These are phyloP conservation scores for Zoysia japonica DNA, from an alignment of 176 grass and related monocot genomes.

Conservation along the genomic window DNA sequence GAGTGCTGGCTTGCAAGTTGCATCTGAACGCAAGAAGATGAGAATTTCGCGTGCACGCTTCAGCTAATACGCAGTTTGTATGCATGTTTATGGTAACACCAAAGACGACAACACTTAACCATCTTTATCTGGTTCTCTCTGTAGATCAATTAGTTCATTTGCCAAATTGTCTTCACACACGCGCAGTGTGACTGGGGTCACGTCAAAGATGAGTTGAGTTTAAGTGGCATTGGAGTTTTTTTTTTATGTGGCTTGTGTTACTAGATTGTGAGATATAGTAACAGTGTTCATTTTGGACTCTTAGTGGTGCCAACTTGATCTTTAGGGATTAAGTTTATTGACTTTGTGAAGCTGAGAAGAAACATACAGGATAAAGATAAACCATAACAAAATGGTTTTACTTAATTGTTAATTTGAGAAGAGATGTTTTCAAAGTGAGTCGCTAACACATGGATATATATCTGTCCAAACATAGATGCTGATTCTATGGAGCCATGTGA, in stretches of 20 bases:
- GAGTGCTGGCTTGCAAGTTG: conserved; percentile 19
- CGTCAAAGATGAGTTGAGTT: conserved; percentile 28
- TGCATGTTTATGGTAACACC: not conserved
- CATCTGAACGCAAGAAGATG: conserved; percentile 27
- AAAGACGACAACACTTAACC: conserved; percentile 23
- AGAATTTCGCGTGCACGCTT: conserved; percentile 39
- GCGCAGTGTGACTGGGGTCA: conserved; percentile 33
- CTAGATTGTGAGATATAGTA: not conserved
- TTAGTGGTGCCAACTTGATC: not conserved
- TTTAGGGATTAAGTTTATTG: not conserved
- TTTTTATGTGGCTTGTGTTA: not conserved
- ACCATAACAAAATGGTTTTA: not conserved
- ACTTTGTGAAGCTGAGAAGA: conserved; percentile 21
- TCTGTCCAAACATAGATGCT: too few relatives aligned
- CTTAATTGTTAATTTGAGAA: not conserved
- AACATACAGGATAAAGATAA: not conserved
- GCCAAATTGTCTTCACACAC: conserved; percentile 27
- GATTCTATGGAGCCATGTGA: too few relatives aligned
- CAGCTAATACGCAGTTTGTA: conserved; percentile 1
- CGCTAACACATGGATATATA: not conserved
- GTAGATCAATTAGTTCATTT: not conserved
- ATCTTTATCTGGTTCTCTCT: conserved; percentile 2
- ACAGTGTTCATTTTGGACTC: not conserved
- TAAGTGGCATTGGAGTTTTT: not conserved
- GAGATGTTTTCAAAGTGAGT: not conserved